Evolutionary conservation across 2,329 filamentous ascomycete species (phyloP).

Genomic region (Ploettnerulaceae sp.): DNA sequence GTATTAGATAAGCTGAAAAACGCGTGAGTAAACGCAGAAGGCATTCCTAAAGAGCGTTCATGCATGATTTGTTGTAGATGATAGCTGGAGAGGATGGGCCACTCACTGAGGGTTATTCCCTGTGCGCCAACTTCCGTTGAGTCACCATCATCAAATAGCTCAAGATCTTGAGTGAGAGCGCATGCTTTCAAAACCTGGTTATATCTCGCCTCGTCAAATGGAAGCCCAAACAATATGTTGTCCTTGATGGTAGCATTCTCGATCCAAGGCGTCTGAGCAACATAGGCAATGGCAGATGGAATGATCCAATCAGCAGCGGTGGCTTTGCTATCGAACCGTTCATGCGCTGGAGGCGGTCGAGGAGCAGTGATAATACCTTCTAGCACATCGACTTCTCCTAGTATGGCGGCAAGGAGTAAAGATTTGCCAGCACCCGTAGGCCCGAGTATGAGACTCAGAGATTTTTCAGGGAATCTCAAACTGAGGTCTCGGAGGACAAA

Average conservation of each 20-base stretch:
- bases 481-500: constrained; percentile 63
- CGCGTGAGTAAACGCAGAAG: too few relatives aligned
- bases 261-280: constrained; percentile 78
- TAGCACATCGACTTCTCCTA: constrained; percentile 69
- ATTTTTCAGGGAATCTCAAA: constrained; percentile 59
- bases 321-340: constrained; percentile 54
- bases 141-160: constrained; percentile 69
- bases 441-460: constrained; percentile 69
- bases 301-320: constrained; percentile 61
- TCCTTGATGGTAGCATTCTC: constrained; percentile 72
- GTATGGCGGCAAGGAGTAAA: constrained; percentile 64
- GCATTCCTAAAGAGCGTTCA: too few relatives aligned
- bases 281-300: constrained; percentile 62
- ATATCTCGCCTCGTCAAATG: constrained; percentile 62
- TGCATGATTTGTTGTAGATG: too few relatives aligned
- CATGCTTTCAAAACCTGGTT: constrained; percentile 63
- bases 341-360: constrained; percentile 35
- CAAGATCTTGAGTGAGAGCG: constrained; percentile 67
- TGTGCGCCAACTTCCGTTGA: constrained; percentile 76
- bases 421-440: constrained; percentile 75
- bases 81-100: too few relatives aligned
- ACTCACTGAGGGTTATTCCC: constrained; percentile 75
- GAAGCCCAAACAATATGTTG: constrained; percentile 72
- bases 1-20: too few relatives aligned
- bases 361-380: constrained; percentile 55